These are phyloP conservation scores for Diplotaxis tenuifolia DNA, from an alignment of 345 rosid species.

Conservation along the genomic window DNA sequence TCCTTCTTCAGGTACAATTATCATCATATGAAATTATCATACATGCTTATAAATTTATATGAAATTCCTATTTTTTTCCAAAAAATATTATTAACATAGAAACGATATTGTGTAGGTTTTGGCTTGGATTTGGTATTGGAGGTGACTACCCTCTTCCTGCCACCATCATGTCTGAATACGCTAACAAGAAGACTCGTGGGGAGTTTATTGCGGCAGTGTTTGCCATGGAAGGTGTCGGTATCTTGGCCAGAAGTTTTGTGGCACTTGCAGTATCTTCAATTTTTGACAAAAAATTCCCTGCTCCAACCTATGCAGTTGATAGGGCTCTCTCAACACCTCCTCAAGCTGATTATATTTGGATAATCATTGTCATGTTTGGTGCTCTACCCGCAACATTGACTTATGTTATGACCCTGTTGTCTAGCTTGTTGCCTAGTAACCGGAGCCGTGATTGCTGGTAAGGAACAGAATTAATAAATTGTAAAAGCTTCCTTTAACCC, in stretches of 20 bases:
- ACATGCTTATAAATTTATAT: too few relatives aligned
- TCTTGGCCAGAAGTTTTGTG: constrained; percentile 49
- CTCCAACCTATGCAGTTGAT: constrained; percentile 39
- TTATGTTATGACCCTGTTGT: too few relatives aligned
- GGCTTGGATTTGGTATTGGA: neutral
- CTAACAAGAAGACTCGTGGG: neutral
- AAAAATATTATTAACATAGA: neutral
- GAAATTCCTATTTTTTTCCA: neutral
- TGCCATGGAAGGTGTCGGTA: neutral
- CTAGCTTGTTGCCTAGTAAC: too few relatives aligned
- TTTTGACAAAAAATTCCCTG: constrained; percentile 42
- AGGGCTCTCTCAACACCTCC: constrained; percentile 19
- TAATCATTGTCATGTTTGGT: neutral
- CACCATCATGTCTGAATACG: neutral
- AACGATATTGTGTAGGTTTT: neutral
- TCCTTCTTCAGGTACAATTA: neutral
- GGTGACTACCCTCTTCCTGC: neutral
- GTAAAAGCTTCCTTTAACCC: too few relatives aligned
- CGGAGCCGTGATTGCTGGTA: too few relatives aligned
- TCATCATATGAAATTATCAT: too few relatives aligned
- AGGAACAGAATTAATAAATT: too few relatives aligned
- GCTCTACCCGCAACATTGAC: neutral
- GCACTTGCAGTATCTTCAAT: constrained; percentile 40
- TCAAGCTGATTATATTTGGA: neutral
- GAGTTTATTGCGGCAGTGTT: neutral